Base-by-base conservation (phyloP, 2,329 filamentous ascomycete species). In the Cadophora malorum region DNA sequence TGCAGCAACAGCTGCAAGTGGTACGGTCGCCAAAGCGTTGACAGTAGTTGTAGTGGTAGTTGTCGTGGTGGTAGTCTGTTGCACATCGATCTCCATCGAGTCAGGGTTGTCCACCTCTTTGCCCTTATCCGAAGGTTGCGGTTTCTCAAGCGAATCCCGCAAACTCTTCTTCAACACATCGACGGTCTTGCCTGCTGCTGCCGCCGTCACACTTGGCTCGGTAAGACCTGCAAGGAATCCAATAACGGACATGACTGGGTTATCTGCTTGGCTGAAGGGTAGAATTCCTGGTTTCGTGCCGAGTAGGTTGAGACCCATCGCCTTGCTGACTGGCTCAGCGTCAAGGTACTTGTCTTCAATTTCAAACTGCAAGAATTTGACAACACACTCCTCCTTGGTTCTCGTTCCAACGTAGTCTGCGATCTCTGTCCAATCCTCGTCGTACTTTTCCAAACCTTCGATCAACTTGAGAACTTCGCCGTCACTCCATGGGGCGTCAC, bases 281-380 rank as follows among this genome's bases (percentile, higher is more conserved):
- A 97, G 85, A 70, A 93, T 90, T 9, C 94, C 94, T 68, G 91
- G 87, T 63, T 93, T 86, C 66, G 88, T 86, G 41, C 91, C 90
- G 45, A 96, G 83, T 83, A 91, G 83, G 66, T 87, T 83, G 65
- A 92, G 82, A 8, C 88, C 86, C 0, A 82, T 86, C 12, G 84
- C 85, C 59, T 82, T 83, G 64, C 86, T 79, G 12, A 79, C 75
- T 8, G 86, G 84, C 75, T 95, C 90, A 8, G 93, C 89, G 75
- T 98, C 94, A 10, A 97, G 84, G 77, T 97, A 99, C 79, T 97
- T 96, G 82, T 97, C 95, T 79, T 98, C 96, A 70, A 99, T 99
- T 74, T 97, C 95, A 45, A 99, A 85, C 77, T 97, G 94, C 71
- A 99, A 80, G 83, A 99, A 99, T 78, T 97, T 96, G 74, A 98